Evolutionary conservation across 2,329 filamentous ascomycete species (phyloP), one percentile per base, ranked within the genome.

Genomic region (Aspergillus carbonarius): DNA sequence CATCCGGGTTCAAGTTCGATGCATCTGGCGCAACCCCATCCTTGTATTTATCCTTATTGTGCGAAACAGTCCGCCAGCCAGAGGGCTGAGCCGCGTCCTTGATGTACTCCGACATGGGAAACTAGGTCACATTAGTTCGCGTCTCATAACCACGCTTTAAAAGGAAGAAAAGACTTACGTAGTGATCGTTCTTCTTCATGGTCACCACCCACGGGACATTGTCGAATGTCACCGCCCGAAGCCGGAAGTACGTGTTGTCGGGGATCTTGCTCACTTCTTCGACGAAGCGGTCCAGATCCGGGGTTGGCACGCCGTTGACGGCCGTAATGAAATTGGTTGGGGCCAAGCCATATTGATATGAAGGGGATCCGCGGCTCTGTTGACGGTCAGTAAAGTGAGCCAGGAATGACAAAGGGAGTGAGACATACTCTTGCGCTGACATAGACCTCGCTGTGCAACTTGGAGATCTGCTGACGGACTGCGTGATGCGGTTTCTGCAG

Each of bases 161-260:
- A 34, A 23, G 27, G 17, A 20, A 37, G 39, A 4, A 15, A 8
- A n/a, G n/a, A 72, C 78, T 71, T 68, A 82, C 80, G 74, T 99
- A 99, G 76, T 99, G 95, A 73, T 99, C 93, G 68, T 97, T 97
- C 85, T 98, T 98, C 87, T 99, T 99, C 91, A 99, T 96, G 8
- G 95, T 99, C 39, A 96, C 91, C n/a, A 99, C 92, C 92, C 95
- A 99, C 3, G 93, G 93, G 9, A 99, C 92, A 70, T 96, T 96
- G 75, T 99, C 95, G 71, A 99, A 99, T 0, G 95, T 98, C 74
- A 98, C 92, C n/a, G 95, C 92, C 74, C 93, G 93, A 54, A 99
- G 83, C 17, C 95, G 88, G 86, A 99, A 99, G 78, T 99, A 99
- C 1, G 92, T 96, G 71, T 99, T 99, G 69, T 99, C 92, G 0